phyloP scores from a whole-genome alignment of 192 early-diverging fungal species.

The Backusella circina region DNA sequence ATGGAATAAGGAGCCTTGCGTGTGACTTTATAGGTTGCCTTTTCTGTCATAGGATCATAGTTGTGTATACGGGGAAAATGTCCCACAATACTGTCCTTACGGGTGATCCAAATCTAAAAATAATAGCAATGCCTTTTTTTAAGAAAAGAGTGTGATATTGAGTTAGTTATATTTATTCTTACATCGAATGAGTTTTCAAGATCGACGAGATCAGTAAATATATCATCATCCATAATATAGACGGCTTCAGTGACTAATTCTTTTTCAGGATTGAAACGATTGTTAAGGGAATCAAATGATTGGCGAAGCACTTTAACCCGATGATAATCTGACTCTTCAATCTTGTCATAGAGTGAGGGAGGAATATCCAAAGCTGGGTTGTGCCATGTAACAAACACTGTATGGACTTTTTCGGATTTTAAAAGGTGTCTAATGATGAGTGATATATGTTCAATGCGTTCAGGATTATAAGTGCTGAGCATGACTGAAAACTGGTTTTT shows the following conservation, averaged over 20 bases:
- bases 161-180: not conserved
- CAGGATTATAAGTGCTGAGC: slow-evolving; percentile 30
- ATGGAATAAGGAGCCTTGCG: slow-evolving; percentile 11
- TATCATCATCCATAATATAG: slow-evolving; percentile 36
- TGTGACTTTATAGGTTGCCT: slow-evolving; percentile 13
- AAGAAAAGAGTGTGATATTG: not conserved
- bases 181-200: slow-evolving; percentile 29
- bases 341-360: slow-evolving; percentile 9
- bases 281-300: slow-evolving; percentile 34
- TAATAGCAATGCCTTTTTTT: not conserved
- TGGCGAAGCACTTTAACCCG: slow-evolving; percentile 18
- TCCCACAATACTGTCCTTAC: slow-evolving; percentile 21
- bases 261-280: slow-evolving; percentile 32
- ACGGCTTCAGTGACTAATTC: slow-evolving; percentile 19
- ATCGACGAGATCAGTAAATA: slow-evolving; percentile 17
- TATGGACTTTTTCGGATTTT: slow-evolving; percentile 16
- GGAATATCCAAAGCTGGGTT: slow-evolving; percentile 28
- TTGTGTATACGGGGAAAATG: slow-evolving; percentile 30
- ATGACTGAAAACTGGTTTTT: slow-evolving; percentile 23
- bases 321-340: not conserved
- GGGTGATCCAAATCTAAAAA: slow-evolving; percentile 15
- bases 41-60: slow-evolving; percentile 7
- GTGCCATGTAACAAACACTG: slow-evolving; percentile 38
- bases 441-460: slow-evolving; percentile 25
- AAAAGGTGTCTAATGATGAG: slow-evolving; percentile 22